Evolutionary conservation across 352 stramenopile genomes (phyloP).

Genomic region (Globisporangium apiculatum): DNA sequence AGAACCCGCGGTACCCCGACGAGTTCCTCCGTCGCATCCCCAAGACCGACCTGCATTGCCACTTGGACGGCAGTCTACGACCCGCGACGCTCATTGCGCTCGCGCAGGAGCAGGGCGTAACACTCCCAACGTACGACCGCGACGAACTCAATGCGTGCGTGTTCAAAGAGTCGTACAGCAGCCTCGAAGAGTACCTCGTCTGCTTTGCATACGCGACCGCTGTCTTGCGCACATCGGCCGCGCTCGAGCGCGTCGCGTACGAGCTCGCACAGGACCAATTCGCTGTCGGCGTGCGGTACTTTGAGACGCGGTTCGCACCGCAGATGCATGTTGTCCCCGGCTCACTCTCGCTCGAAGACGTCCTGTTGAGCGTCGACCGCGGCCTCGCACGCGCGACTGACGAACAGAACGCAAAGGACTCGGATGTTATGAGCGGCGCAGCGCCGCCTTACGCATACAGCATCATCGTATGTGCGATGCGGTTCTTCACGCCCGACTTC

Average conservation of each 20-base stretch:
- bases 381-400: slow-evolving; percentile 54
- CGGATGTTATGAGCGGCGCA: slow-evolving; percentile 34
- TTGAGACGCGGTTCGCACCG: slow-evolving; percentile 83
- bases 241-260: slow-evolving; percentile 81
- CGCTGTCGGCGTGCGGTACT: slow-evolving; percentile 71
- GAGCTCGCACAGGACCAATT: slow-evolving; percentile 82
- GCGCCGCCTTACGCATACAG: slow-evolving; percentile 73
- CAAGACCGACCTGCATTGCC: slow-evolving; percentile 85
- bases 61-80: slow-evolving; percentile 80
- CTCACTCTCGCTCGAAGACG: slow-evolving; percentile 58
- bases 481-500: slow-evolving; percentile 78
- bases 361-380: slow-evolving; percentile 60
- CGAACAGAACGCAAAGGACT: slow-evolving; percentile 54
- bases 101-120: slow-evolving; percentile 55
- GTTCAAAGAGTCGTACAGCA: slow-evolving; percentile 80
- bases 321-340: slow-evolving; percentile 68
- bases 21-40: slow-evolving; percentile 65
- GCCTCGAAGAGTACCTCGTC: slow-evolving; percentile 76
- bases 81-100: slow-evolving; percentile 81
- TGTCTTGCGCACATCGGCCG: slow-evolving; percentile 46
- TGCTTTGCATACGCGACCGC: slow-evolving; percentile 76
- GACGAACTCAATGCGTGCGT: slow-evolving; percentile 44
- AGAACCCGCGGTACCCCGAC: slow-evolving; percentile 52
- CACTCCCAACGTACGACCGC: slow-evolving; percentile 72
- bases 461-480: slow-evolving; percentile 88